These are phyloP conservation scores for Aureobasidium sp. DNA, from an alignment of 2,329 filamentous ascomycete genomes.

Conservation along the genomic window DNA sequence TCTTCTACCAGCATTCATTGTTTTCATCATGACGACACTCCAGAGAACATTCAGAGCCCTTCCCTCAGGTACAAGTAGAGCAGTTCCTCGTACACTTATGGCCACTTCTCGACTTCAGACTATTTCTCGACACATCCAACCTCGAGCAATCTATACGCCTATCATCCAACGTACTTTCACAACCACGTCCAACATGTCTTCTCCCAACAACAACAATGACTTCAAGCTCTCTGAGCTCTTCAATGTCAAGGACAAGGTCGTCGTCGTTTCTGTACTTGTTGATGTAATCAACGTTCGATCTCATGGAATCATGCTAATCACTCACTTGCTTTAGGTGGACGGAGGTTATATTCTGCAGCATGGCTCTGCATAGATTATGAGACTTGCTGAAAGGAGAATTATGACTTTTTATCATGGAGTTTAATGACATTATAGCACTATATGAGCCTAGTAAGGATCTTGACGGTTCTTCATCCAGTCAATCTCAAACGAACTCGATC, in stretches of 20 bases:
- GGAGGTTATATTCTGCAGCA: conserved; percentile 41
- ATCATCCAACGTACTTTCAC: background rate
- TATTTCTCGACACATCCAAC: background rate
- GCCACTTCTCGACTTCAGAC: background rate
- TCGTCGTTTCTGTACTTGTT: conserved; percentile 26
- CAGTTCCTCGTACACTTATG: background rate
- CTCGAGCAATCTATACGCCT: background rate
- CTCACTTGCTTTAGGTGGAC: conserved; percentile 24
- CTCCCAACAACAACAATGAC: conserved; percentile 25
- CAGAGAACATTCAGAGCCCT: background rate
- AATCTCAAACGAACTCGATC: background rate
- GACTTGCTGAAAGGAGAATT: background rate
- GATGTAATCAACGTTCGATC: too few relatives aligned
- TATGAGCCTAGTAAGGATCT: too few relatives aligned
- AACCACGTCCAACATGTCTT: conserved; percentile 11
- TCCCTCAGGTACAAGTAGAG: background rate
- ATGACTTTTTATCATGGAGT: background rate
- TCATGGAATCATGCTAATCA: background rate
- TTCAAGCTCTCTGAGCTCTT: conserved; percentile 28
- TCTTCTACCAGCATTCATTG: background rate
- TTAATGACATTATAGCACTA: background rate
- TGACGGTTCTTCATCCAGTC: background rate
- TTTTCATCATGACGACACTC: conserved; percentile 2
- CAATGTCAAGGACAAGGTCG: conserved; percentile 32
- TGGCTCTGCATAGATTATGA: background rate